Percentiles rank a stretch among this genome's conserved stretches.
Conservation (phyloP, 2,329 filamentous ascomycete genomes). For the Aureobasidium sp. region DNA sequence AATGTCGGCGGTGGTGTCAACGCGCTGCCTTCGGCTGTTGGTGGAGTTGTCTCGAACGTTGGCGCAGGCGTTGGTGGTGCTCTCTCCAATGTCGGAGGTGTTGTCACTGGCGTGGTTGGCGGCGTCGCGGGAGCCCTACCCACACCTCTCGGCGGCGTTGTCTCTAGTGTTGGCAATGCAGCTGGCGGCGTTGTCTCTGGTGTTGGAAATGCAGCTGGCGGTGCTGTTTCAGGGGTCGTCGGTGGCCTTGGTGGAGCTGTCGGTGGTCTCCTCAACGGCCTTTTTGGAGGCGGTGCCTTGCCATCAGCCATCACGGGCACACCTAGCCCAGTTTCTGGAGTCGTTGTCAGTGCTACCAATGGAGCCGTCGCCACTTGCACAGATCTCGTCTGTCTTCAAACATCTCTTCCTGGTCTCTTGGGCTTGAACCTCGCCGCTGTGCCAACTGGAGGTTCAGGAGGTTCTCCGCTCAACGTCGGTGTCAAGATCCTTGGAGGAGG, state of each 20-base stretch:
- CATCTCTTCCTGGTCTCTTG: conserved; percentile 6
- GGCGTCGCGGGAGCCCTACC: background rate
- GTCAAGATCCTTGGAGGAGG: conserved; percentile 10
- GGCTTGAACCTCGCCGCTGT: background rate
- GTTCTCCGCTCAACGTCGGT: conserved; percentile 5
- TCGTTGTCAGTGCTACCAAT: conserved; percentile 6
- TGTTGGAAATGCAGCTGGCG: background rate
- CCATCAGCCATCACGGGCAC: conserved; percentile 1
- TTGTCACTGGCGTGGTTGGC: background rate
- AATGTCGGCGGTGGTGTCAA: background rate
- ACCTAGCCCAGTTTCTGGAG: conserved; percentile 4
- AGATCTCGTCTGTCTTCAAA: conserved; percentile 8
- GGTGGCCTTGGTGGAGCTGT: background rate
- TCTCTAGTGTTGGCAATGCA: background rate
- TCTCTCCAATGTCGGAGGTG: background rate
- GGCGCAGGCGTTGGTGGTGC: background rate
- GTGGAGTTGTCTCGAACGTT: background rate
- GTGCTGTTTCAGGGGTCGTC: background rate
- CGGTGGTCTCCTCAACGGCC: background rate
- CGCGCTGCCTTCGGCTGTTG: background rate
- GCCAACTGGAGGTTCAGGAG: background rate
- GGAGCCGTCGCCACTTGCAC: conserved; percentile 14
- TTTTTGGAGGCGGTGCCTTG: conserved; percentile 11
- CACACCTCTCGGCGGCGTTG: background rate
- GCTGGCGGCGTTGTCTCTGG: conserved; percentile 3